Evolutionary conservation across 2,329 filamentous ascomycete species (phyloP).

Genomic region (Xenoacremonium recifei): DNA sequence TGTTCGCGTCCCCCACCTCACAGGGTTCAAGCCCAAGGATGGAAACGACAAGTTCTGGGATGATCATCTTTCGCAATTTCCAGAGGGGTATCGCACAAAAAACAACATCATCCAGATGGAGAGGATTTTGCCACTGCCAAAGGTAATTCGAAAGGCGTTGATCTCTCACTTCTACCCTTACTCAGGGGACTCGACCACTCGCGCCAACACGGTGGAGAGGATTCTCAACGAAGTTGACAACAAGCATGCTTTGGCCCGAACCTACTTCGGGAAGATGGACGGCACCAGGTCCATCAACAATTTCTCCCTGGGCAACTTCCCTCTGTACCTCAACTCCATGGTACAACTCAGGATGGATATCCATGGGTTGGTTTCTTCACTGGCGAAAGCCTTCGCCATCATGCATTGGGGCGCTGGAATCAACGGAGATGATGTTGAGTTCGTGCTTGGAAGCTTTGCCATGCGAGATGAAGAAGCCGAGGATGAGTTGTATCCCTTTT

Average conservation of each 20-base stretch:
- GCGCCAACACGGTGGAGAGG: neutral
- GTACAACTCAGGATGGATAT: conserved; percentile 9
- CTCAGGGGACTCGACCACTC: neutral
- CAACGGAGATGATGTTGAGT: conserved; percentile 21
- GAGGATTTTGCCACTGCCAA: conserved; percentile 19
- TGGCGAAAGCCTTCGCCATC: conserved; percentile 19
- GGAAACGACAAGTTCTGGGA: conserved; percentile 2
- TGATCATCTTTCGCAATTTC: conserved; percentile 1
- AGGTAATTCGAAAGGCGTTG: conserved; percentile 13
- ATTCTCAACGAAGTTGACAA: conserved; percentile 11
- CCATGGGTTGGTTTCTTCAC: conserved; percentile 7
- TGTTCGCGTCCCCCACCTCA: conserved; percentile 6
- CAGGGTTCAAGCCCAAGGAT: neutral
- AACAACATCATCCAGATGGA: conserved; percentile 14
- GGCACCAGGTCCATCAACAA: neutral
- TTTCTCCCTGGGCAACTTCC: conserved; percentile 10
- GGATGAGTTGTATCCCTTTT: neutral
- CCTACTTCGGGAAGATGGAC: conserved; percentile 13
- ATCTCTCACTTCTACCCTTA: conserved; percentile 10
- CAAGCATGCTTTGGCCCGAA: conserved; percentile 20
- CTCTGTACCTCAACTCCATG: conserved; percentile 9
- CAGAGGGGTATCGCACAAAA: conserved; percentile 5
- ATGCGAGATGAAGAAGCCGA: neutral
- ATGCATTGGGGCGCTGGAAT: conserved; percentile 23
- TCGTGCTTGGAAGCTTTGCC: conserved; percentile 14